Evolutionary conservation across 2,329 filamentous ascomycete species (phyloP).

Genomic region (Hortaea werneckii): DNA sequence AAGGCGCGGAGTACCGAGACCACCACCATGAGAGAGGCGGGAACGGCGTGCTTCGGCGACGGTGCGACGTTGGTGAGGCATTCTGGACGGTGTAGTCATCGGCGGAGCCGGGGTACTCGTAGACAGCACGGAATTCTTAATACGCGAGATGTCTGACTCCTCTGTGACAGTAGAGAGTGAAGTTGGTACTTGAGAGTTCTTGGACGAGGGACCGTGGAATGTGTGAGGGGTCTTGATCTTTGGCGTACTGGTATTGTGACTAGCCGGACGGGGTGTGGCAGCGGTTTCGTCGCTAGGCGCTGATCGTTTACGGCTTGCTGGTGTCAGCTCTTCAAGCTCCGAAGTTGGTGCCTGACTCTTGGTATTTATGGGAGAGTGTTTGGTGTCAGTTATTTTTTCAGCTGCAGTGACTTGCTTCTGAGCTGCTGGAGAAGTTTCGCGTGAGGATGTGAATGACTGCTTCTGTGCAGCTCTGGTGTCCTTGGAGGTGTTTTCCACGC

Average conservation of each 20-base stretch:
- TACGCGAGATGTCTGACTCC: background rate
- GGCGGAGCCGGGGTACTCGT: background rate
- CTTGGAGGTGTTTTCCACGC: background rate
- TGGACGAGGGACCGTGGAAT: slow-evolving; percentile 1
- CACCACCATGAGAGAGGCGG: background rate
- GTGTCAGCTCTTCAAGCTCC: background rate
- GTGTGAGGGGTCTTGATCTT: slow-evolving; percentile 6
- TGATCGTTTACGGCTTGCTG: background rate
- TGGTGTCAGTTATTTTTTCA: background rate
- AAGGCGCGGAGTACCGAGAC: background rate
- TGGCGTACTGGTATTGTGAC: background rate
- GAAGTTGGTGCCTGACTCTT: background rate
- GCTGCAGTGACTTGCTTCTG: background rate
- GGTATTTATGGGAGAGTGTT: background rate
- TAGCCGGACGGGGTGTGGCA: background rate
- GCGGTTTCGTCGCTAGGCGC: background rate
- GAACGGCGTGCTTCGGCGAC: slow-evolving; percentile 2
- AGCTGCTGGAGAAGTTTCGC: background rate
- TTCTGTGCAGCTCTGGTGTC: background rate
- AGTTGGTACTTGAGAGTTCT: slow-evolving; percentile 1
- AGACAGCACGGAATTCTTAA: background rate
- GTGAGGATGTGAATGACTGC: background rate
- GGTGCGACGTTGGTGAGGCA: slow-evolving; percentile 2
- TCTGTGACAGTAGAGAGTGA: slow-evolving; percentile 1
- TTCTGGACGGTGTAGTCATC: background rate